Evolutionary conservation across 2,329 filamentous ascomycete species (phyloP), one percentile per base, ranked within the genome.

Genomic region (Alternaria longipes): DNA sequence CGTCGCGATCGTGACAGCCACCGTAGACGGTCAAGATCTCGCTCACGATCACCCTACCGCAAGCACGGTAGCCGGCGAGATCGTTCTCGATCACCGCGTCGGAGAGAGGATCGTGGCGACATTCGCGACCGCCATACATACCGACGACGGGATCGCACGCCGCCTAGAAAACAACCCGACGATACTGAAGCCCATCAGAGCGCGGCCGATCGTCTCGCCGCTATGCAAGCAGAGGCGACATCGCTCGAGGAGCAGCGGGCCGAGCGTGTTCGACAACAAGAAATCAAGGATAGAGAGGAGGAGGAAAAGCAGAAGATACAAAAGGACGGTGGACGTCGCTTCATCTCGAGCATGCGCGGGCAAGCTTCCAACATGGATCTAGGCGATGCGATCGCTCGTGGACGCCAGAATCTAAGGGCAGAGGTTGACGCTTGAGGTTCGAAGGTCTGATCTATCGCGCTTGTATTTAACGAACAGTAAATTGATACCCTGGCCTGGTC

Each of bases 221-320:
- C 66, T 11, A 78, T 78, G 76, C 75, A 77, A 57, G 72, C 71
- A 16, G 73, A 74, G 41, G 76, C 76, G 1, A 63, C 68, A 7
- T 72, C 72, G 6, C 65, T 78, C 0, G 76, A 78, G 62, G 62
- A 71, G 53, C 67, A 77, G 59, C 76, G 76, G 2, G 65, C 63
- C 11, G 72, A 78, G 60, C 74, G 75, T 20, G 74, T 78, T 2
- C 68, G 72, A 16, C 64, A 66, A 42, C 70, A 70, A n/a, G 73
- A 73, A 16, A 68, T 66, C 4, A 70, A 76, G 51, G 75, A 77
- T 47, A 75, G 74, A 8, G 73, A 70, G n/a, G 74, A 77, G 46
- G 73, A 74, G 36, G 70, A 63, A 28, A 70, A 63, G 49, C 69
- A 65, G 41, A 72, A 63, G 60, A 58, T 69, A 30, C 65, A 64